Evolutionary conservation across 2,329 filamentous ascomycete genomes (phyloP), one percentile per base, ranked within the genome.

Genomic region (Xylaria sp.): DNA sequence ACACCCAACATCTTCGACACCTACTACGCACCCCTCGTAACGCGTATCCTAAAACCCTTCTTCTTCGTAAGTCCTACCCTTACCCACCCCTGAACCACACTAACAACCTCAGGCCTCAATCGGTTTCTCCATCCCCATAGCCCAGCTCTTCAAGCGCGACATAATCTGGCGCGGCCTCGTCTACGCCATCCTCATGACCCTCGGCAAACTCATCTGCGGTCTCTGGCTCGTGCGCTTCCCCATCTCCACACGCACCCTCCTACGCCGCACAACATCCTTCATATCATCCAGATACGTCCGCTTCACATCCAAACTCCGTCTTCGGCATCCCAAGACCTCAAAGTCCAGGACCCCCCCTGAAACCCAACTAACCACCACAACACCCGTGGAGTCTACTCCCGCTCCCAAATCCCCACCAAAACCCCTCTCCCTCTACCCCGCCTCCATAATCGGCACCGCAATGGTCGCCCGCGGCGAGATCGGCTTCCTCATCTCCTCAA

Each of bases 381-480:
- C 23, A 23, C 16, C 53, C 16, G 37, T 7, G 5, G 23, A 56
- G 44, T 11, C 3, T 1, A 9, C 55, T 47, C 4, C 48, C n/a
- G 2, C 37, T 18, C n/a, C 34, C 16, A 4, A 16, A 66, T 11
- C 37, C 46, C n/a, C 53, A 64, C 2, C 67, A 1, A 83, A 81
- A 52, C 82, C 85, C 0, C 72, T 80, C 2, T 91, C 87, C 0
- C 74, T 90, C 0, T 87, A 91, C 62, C 88, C 89, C 0, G 80
- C 85, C 0, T 78, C 81, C 0, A 84, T 92, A 2, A 74, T 92
- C 0, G 86, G 86, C 0, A 76, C 81, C 16, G 80, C 77, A 2
- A 93, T 93, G 89, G 82, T 88, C 0, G 84, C 89, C 0, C 79
- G 89, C n/a, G 89, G 90, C 0, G 90, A 94, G 70, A 90, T 93